Conservation (phyloP, 257 asterid species). For the Solanum verrucosum region DNA sequence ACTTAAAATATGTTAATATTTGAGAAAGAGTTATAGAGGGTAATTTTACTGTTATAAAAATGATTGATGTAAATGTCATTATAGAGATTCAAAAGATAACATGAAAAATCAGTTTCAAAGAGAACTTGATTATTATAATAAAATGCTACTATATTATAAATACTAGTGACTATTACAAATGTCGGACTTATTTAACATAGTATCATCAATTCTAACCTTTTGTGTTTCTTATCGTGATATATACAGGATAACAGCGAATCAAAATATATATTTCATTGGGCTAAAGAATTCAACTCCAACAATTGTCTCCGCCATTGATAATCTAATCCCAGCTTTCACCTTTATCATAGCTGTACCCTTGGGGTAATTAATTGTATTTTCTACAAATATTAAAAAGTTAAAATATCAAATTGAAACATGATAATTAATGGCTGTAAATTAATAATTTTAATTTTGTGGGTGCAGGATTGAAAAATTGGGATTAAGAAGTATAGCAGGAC, state of each 20-base stretch:
- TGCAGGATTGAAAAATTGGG: slow-evolving; percentile 53
- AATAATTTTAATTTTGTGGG: neutral
- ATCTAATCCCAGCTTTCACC: slow-evolving; percentile 73
- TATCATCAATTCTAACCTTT: neutral
- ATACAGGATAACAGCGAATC: slow-evolving; percentile 70
- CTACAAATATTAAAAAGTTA: neutral
- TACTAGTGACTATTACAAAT: neutral
- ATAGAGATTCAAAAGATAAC: neutral
- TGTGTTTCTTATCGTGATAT: neutral
- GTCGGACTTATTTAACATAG: neutral
- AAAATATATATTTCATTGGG: slow-evolving; percentile 70
- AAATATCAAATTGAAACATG: neutral
- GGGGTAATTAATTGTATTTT: slow-evolving; percentile 30
- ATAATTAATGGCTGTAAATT: neutral
- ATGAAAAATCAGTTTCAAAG: neutral
- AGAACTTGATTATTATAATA: neutral
- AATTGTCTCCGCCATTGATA: slow-evolving; percentile 69
- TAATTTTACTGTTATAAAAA: neutral
- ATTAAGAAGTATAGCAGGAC: slow-evolving; percentile 52
- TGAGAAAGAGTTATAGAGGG: neutral
- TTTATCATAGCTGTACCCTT: slow-evolving; percentile 65
- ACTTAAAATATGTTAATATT: neutral
- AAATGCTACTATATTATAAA: neutral
- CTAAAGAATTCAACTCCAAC: slow-evolving; percentile 86
- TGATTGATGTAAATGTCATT: neutral